Percentiles rank a stretch among this genome's conserved stretches.
Conservation (phyloP, 176 grass and related monocot species). For the Triticum dicoccoides region DNA sequence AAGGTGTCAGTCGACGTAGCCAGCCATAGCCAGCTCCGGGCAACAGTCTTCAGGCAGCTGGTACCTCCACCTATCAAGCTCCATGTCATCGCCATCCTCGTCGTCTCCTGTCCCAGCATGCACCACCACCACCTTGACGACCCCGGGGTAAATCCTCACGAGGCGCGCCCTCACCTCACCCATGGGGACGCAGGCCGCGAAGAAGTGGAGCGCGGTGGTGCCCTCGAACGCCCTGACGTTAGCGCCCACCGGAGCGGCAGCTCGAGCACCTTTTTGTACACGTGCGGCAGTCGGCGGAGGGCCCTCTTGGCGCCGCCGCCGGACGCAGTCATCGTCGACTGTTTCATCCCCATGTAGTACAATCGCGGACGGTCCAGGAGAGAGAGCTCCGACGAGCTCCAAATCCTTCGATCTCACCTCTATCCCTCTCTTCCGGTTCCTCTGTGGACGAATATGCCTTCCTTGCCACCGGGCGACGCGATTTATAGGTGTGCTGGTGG, state of each 20-base stretch:
- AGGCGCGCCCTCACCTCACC: conserved; percentile 40
- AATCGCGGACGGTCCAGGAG: conserved; percentile 8
- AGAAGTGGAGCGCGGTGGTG: conserved; percentile 61
- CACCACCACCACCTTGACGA: conserved; percentile 75
- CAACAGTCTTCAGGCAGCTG: conserved; percentile 51
- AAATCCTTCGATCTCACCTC: background rate
- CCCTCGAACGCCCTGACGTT: conserved; percentile 57
- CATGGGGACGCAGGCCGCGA: conserved; percentile 2
- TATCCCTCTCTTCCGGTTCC: background rate
- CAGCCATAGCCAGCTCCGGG: conserved; percentile 51
- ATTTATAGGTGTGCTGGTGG: conserved; percentile 32
- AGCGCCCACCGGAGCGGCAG: conserved; percentile 73
- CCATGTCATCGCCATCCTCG: conserved; percentile 29
- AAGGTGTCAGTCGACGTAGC: conserved; percentile 52
- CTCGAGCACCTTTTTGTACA: conserved; percentile 90
- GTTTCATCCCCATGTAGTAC: conserved; percentile 45
- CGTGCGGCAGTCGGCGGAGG: conserved; percentile 76
- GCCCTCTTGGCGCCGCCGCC: conserved; percentile 30
- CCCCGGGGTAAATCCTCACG: conserved; percentile 57
- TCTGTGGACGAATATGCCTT: background rate
- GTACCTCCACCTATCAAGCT: conserved; percentile 68
- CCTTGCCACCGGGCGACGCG: background rate
- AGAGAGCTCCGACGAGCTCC: background rate
- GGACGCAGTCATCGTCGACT: background rate
- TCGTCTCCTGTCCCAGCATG: conserved; percentile 1